Base-by-base conservation (phyloP, 139 green algal genomes). In the Mychonastes homosphaera region DNA sequence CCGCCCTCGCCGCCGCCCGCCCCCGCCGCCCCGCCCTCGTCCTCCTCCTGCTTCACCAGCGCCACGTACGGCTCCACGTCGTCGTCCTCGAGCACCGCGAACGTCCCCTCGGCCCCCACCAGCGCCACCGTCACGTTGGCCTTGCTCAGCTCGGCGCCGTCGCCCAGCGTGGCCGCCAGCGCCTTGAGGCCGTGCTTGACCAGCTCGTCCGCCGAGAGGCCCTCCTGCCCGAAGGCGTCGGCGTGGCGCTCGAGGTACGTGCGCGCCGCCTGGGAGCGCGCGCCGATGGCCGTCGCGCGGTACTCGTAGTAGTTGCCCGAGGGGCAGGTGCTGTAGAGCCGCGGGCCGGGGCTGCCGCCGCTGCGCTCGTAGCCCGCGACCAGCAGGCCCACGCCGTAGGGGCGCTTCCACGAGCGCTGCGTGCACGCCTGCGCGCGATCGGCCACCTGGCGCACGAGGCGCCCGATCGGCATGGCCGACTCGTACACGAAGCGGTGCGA, bases 291-390 rank as follows among this genome's bases (percentile, higher is more conserved):
- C 63, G 94, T 91, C 8, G 90, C 91, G 63, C 89, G 87, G 79
- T 95, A 98, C 63, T 98, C 92, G 32, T 87, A 98, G 75, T 85
- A 97, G 65, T 97, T 96, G 50, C 91, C 91, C 0, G 75, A 89
- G 27, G 91, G 91, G 74, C 91, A 98, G 48, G 84, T 90, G 70
- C 91, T 88, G 74, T 83, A 96, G 2, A 98, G 62, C 64, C 87
- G 80, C 2, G 87, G 67, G 6, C 87, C 84, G 38, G 75, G 74
- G 13, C 75, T 65, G n/a, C n/a, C n/a, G 2, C 88, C 86, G 26
- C 73, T 69, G 30, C 73, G 57, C 76, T 98, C 92, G 32, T 82
- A 68, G 6, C 91, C 91, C 0, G 73, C 87, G 26, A 95, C 81
- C 36, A 98, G 80, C 38, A 98, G 73, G 2, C 91, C 91, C 49